Percentiles rank a stretch among this genome's conserved stretches.
Evolutionary conservation across 768 basidiomycete species (phyloP).

Genomic region (Suillus discolor): DNA sequence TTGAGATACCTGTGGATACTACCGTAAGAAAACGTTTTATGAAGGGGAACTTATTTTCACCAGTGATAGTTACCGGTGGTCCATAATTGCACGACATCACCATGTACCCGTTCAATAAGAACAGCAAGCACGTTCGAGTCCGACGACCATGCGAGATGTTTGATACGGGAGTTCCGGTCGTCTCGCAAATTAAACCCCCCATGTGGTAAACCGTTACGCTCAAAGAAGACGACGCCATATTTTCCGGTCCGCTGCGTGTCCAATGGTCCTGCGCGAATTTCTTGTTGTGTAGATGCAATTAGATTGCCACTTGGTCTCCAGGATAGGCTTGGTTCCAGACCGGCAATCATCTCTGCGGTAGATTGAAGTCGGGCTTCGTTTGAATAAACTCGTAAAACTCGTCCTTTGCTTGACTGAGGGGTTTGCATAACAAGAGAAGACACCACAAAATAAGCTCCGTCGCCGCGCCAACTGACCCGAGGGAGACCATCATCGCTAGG

Average conservation of each 20-base stretch:
- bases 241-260: conserved; percentile 64
- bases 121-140: conserved; percentile 85
- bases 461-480: conserved; percentile 92
- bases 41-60: conserved; percentile 37
- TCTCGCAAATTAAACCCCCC: conserved; percentile 78
- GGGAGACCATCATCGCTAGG: conserved; percentile 73
- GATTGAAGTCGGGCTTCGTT: conserved; percentile 68
- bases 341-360: conserved; percentile 82
- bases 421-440: conserved; percentile 62
- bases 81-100: conserved; percentile 92
- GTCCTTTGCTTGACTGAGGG: conserved; percentile 21
- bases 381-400: conserved; percentile 34
- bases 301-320: conserved; percentile 93
- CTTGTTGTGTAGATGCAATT: conserved; percentile 80
- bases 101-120: conserved; percentile 73
- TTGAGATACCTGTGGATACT: conserved; percentile 77
- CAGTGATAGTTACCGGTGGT: conserved; percentile 95
- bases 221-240: conserved; percentile 92
- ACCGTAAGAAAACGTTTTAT: conserved; percentile 1
- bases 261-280: conserved; percentile 70
- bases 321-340: conserved; percentile 74
- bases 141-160: conserved; percentile 82
- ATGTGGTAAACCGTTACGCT: conserved; percentile 91
- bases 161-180: conserved; percentile 70
- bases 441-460: conserved; percentile 86